Evolutionary conservation across 257 asterid species (phyloP).

Genomic region (Solanum etuberosum): DNA sequence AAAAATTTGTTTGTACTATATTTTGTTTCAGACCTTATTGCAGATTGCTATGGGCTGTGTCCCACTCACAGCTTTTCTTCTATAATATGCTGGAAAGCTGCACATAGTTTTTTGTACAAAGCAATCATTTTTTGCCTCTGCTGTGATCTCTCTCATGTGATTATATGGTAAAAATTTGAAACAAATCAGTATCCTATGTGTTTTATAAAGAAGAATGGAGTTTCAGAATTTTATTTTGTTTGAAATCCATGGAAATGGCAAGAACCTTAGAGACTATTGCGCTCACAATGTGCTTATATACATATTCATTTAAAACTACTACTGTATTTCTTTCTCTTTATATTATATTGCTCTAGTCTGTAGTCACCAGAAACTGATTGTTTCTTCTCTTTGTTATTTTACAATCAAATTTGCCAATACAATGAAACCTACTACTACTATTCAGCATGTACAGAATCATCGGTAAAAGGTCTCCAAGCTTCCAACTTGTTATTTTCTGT

Average conservation of each 20-base stretch:
- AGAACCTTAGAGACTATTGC: background rate
- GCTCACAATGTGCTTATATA: background rate
- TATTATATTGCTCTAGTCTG: background rate
- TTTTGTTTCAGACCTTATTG: background rate
- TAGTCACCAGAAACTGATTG: background rate
- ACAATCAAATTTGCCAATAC: background rate
- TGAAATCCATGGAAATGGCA: background rate
- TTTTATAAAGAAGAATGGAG: background rate
- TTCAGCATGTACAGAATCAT: background rate
- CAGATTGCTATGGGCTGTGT: background rate
- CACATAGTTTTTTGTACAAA: slow-evolving; percentile 5
- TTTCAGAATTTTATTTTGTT: background rate
- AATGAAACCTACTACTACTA: background rate
- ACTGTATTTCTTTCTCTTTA: background rate
- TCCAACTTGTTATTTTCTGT: background rate
- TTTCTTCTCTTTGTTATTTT: background rate
- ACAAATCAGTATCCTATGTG: background rate
- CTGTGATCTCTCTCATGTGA: background rate
- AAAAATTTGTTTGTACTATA: background rate
- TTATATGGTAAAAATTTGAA: background rate
- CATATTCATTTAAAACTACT: background rate
- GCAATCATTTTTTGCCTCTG: background rate
- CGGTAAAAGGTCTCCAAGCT: background rate
- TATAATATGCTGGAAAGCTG: background rate
- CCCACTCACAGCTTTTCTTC: background rate